phyloP scores from a whole-genome alignment of 192 early-diverging fungal genomes.

The Mortierella hygrophila region DNA sequence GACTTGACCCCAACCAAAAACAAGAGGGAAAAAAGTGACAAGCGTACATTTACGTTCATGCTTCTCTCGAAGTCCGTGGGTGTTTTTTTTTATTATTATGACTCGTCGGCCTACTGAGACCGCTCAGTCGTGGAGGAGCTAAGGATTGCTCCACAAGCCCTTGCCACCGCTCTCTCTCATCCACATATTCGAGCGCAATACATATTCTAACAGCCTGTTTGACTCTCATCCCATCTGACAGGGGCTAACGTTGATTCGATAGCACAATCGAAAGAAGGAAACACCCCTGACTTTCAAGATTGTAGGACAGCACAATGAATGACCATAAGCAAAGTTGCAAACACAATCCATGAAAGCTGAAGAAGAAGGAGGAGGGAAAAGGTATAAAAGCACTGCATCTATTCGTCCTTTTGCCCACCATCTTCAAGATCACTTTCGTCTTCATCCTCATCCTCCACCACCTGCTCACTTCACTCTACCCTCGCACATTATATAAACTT shows the following conservation, averaged over 20 bases:
- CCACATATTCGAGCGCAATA: neutral
- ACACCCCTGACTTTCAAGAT: constrained; percentile 9
- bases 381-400: constrained; percentile 21
- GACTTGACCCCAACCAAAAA: constrained; percentile 9
- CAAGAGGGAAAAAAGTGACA: constrained; percentile 16
- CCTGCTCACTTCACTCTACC: neutral
- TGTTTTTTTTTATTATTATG: constrained; percentile 15
- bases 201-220: neutral
- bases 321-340: constrained; percentile 5
- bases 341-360: neutral
- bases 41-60: constrained; percentile 10
- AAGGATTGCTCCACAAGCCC: constrained; percentile 5
- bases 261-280: neutral
- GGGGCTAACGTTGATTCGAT: constrained; percentile 22
- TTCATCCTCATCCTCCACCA: constrained; percentile 1
- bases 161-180: constrained; percentile 11
- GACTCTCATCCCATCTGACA: constrained; percentile 7
- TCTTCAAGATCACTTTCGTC: constrained; percentile 20
- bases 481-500: constrained; percentile 8
- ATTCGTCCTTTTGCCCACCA: constrained; percentile 10
- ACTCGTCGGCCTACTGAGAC: neutral
- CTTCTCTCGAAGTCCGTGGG: constrained; percentile 17
- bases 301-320: constrained; percentile 12
- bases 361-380: constrained; percentile 11
- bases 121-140: constrained; percentile 5